A percentile compares a stretch with the other conserved stretches of the same genome.
These are phyloP conservation scores for Gnomoniopsis sp. DNA, from an alignment of 2,329 filamentous ascomycete species.

Conservation along the genomic window DNA sequence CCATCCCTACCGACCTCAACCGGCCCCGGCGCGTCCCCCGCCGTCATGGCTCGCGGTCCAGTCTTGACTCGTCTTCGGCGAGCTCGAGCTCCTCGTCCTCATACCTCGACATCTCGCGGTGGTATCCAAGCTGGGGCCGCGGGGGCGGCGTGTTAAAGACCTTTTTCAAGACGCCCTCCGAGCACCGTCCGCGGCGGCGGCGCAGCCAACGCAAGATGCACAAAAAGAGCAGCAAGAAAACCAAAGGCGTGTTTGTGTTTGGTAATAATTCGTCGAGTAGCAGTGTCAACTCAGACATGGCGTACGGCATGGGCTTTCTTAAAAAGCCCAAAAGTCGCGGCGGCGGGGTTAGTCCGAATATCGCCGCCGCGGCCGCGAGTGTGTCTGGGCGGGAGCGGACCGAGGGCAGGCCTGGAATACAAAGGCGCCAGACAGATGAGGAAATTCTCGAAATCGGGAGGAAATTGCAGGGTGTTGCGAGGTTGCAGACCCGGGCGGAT, in stretches of 20 bases:
- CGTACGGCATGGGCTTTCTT: constrained; percentile 61
- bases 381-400: not conserved
- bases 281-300: constrained; percentile 57
- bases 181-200: constrained; percentile 42
- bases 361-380: not conserved
- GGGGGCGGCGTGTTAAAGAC: constrained; percentile 55
- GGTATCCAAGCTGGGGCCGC: constrained; percentile 42
- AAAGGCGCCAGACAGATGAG: constrained; percentile 47
- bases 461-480: constrained; percentile 51
- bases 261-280: constrained; percentile 54
- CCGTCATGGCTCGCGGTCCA: constrained; percentile 23
- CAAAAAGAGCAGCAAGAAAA: constrained; percentile 38
- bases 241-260: constrained; percentile 54
- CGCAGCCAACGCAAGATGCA: constrained; percentile 39
- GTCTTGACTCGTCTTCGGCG: constrained; percentile 25
- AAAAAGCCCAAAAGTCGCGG: constrained; percentile 35
- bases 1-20: constrained; percentile 5
- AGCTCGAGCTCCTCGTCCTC: constrained; percentile 37
- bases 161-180: constrained; percentile 62
- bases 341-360: constrained; percentile 23
- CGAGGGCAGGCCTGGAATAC: constrained; percentile 9
- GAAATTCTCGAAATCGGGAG: constrained; percentile 56
- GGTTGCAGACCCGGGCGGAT: constrained; percentile 48
- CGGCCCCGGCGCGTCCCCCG: constrained; percentile 4
- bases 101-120: constrained; percentile 63